Conservation (phyloP, 1,284 basidiomycete species). For the Apiotrichum porosum region DNA sequence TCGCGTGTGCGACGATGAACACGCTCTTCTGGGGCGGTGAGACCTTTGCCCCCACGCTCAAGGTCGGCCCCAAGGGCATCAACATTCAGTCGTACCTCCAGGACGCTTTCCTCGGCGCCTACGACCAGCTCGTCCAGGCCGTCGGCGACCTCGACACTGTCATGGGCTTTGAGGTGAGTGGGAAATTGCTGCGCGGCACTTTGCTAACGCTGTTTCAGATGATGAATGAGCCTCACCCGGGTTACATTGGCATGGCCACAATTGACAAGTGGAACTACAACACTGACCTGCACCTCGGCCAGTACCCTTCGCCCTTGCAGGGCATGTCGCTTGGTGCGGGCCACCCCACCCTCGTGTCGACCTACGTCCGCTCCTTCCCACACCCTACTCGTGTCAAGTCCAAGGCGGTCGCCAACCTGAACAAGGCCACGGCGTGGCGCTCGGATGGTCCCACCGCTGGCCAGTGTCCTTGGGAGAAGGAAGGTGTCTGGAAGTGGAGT, state of each 20-base stretch:
- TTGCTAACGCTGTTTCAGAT: slow-evolving; percentile 56
- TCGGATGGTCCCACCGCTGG: slow-evolving; percentile 64
- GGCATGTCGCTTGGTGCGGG: slow-evolving; percentile 80
- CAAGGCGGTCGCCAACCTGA: slow-evolving; percentile 51
- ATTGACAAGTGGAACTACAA: slow-evolving; percentile 85
- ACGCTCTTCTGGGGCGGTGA: slow-evolving; percentile 89
- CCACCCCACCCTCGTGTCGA: slow-evolving; percentile 63
- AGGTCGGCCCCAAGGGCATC: slow-evolving; percentile 55
- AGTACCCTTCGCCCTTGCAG: slow-evolving; percentile 74
- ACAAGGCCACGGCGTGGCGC: slow-evolving; percentile 60
- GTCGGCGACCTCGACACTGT: slow-evolving; percentile 73
- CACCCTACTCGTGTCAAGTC: slow-evolving; percentile 60
- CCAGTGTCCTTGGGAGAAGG: slow-evolving; percentile 79
- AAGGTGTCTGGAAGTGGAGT: slow-evolving; percentile 93
- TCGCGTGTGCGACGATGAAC: slow-evolving; percentile 80
- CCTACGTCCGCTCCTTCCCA: slow-evolving; percentile 77
- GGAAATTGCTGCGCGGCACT: background rate
- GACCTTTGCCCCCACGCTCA: slow-evolving; percentile 70
- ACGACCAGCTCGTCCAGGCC: slow-evolving; percentile 62
- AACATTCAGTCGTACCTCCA: slow-evolving; percentile 81
- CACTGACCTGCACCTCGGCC: slow-evolving; percentile 83
- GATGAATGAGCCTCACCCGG: slow-evolving; percentile 95
- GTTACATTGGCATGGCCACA: slow-evolving; percentile 77
- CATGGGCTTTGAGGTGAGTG: slow-evolving; percentile 76
- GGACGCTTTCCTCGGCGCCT: slow-evolving; percentile 72